Percentiles rank a stretch among this genome's conserved stretches.
Evolutionary conservation across 768 basidiomycete genomes (phyloP).

Genomic region (Strobilomyces confusus): DNA sequence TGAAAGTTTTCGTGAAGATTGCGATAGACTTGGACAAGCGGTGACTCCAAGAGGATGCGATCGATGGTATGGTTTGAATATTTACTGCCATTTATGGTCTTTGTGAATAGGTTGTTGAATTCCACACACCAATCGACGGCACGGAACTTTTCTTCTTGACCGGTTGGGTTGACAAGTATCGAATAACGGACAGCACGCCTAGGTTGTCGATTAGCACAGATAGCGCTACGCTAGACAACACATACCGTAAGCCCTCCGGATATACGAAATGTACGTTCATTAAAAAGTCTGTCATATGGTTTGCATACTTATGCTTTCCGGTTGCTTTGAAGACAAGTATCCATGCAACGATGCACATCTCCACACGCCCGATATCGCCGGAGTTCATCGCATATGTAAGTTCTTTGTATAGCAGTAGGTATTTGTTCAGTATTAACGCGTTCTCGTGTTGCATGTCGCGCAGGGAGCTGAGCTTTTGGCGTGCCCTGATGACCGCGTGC

Average conservation of each 20-base stretch:
- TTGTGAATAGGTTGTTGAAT: neutral
- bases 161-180: neutral
- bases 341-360: constrained; percentile 25
- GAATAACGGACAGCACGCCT: neutral
- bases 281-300: constrained; percentile 24
- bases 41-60: neutral
- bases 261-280: neutral
- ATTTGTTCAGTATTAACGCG: neutral
- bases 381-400: neutral
- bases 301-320: constrained; percentile 37
- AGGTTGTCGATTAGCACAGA: neutral
- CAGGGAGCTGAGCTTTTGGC: no score
- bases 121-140: neutral
- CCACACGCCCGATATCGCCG: constrained; percentile 31
- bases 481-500: no score
- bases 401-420: neutral
- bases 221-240: neutral
- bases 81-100: neutral
- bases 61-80: neutral
- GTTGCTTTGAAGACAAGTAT: constrained; percentile 26
- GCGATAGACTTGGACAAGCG: neutral
- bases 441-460: neutral
- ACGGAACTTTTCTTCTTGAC: neutral
- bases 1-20: neutral
- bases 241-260: neutral